Evolutionary conservation across 2,329 filamentous ascomycete genomes (phyloP).

Genomic region (Beauveria brongniartii): DNA sequence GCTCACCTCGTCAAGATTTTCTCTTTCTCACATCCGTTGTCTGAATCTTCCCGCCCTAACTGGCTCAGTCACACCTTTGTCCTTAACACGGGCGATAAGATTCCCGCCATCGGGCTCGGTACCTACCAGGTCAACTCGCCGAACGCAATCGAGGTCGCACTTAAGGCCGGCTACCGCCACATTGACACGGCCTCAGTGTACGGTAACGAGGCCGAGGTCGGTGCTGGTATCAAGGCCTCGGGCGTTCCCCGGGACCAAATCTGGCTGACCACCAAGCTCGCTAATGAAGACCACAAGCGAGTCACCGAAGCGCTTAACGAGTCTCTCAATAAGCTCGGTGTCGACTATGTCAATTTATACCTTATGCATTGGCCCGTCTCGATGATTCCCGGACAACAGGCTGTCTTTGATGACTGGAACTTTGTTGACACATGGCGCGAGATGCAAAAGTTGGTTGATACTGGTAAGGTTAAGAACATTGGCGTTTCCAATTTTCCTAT

Average conservation of each 20-base stretch:
- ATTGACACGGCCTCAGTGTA: conserved; percentile 73
- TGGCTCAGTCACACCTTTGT: conserved; percentile 42
- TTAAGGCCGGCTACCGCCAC: conserved; percentile 63
- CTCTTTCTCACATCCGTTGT: neutral
- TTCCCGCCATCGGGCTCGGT: conserved; percentile 67
- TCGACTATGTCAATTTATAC: conserved; percentile 62
- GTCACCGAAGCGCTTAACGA: conserved; percentile 53
- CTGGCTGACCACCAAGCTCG: conserved; percentile 73
- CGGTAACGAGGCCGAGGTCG: conserved; percentile 65
- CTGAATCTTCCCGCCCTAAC: neutral
- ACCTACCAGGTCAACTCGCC: conserved; percentile 69
- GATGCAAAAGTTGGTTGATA: conserved; percentile 56
- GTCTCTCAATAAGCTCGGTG: conserved; percentile 53
- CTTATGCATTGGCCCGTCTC: conserved; percentile 69
- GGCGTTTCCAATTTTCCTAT: conserved; percentile 77
- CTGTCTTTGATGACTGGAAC: conserved; percentile 70
- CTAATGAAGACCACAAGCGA: conserved; percentile 70
- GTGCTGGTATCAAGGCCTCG: conserved; percentile 54
- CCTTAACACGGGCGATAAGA: conserved; percentile 70
- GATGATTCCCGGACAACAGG: conserved; percentile 55
- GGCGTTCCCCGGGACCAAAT: conserved; percentile 58
- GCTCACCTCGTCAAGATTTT: neutral
- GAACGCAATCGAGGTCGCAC: conserved; percentile 61
- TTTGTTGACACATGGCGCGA: conserved; percentile 72
- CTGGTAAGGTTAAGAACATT: conserved; percentile 69